Percentiles rank a stretch among this genome's conserved stretches.
These are phyloP conservation scores for Aspergillus saccharolyticus DNA, from an alignment of 495 filamentous ascomycete species.

Conservation along the genomic window DNA sequence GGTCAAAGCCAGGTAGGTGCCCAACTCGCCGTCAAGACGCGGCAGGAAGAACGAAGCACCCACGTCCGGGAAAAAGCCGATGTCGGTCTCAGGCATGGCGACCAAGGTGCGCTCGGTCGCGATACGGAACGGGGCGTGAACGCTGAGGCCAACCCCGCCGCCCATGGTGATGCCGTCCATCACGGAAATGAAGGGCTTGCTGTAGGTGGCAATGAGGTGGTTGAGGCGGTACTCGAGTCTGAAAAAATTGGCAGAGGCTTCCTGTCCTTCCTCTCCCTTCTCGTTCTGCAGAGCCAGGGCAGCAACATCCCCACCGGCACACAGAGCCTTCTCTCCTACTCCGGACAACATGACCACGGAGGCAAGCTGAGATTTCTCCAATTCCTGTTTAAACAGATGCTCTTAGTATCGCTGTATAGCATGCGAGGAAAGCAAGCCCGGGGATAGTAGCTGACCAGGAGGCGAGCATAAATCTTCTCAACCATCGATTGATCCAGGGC, in stretches of 20 bases:
- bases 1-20: conserved; percentile 89
- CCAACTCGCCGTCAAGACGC: conserved; percentile 73
- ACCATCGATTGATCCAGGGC: conserved; percentile 91
- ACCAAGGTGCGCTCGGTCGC: conserved; percentile 93
- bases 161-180: conserved; percentile 99
- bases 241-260: conserved; percentile 77
- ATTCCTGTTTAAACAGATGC: conserved; percentile 53
- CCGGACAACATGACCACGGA: conserved; percentile 92
- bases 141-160: conserved; percentile 86
- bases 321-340: conserved; percentile 76
- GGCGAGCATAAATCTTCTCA: conserved; percentile 78
- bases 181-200: conserved; percentile 88
- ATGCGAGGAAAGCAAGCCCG: too few species aligned
- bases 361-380: conserved; percentile 87
- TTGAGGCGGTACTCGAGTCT: conserved; percentile 88
- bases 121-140: conserved; percentile 93
- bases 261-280: conserved; percentile 58
- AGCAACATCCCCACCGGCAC: conserved; percentile 87
- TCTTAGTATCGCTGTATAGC: conserved; percentile 19
- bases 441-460: conserved; percentile 48
- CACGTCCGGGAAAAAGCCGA: conserved; percentile 97
- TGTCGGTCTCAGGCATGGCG: conserved; percentile 97
- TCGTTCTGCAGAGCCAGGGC: conserved; percentile 69
- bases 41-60: conserved; percentile 94
- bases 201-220: conserved; percentile 90